Conservation (phyloP, 2,329 filamentous ascomycete species). For the Calonectria ilicicola region DNA sequence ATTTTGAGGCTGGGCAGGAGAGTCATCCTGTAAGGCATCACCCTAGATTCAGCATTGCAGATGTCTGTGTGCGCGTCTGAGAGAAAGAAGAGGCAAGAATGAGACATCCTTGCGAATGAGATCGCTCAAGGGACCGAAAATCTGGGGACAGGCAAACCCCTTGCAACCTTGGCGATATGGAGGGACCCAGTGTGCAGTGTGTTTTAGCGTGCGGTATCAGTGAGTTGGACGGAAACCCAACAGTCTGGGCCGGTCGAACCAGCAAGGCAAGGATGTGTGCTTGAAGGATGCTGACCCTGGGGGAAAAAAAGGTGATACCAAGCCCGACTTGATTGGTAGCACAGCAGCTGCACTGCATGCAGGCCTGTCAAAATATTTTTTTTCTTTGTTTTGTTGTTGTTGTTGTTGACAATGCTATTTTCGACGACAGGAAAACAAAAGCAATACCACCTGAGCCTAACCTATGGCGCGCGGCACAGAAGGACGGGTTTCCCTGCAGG, state of each 20-base stretch:
- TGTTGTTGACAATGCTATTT: slow-evolving; percentile 1
- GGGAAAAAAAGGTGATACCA: background rate
- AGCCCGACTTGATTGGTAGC: background rate
- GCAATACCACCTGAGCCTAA: background rate
- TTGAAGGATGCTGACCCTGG: background rate
- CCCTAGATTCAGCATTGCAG: background rate
- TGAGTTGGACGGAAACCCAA: slow-evolving; percentile 9
- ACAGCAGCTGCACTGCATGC: background rate
- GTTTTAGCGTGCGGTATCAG: slow-evolving; percentile 12
- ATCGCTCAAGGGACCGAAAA: slow-evolving; percentile 19
- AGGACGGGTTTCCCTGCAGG: slow-evolving; percentile 5
- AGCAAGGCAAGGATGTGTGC: slow-evolving; percentile 2
- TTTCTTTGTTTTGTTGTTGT: background rate
- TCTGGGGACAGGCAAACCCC: slow-evolving; percentile 16
- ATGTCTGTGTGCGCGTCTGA: background rate
- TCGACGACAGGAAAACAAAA: background rate
- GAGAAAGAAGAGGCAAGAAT: background rate
- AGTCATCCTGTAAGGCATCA: background rate
- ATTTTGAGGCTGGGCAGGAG: background rate
- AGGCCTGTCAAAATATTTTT: background rate
- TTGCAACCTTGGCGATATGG: slow-evolving; percentile 12
- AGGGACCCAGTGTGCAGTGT: slow-evolving; percentile 13
- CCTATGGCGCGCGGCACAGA: background rate
- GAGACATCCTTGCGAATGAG: slow-evolving; percentile 25
- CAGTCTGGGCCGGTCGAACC: background rate